These are phyloP conservation scores for Vitis hybrid DNA, from an alignment of 177 flowering plant species.

Conservation along the genomic window DNA sequence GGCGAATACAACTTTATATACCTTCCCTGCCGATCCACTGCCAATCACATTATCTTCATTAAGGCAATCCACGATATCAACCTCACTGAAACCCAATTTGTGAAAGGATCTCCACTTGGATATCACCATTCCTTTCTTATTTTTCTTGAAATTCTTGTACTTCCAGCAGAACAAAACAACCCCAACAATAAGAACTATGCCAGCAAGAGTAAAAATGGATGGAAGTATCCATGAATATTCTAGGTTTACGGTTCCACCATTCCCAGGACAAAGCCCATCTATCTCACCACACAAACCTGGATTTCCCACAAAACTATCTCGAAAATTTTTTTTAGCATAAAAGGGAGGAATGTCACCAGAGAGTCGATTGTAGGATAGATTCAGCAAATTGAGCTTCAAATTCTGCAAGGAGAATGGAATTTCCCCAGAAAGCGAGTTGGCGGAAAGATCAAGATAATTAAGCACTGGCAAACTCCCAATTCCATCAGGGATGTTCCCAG, in stretches of 20 bases:
- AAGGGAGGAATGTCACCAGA: conserved; percentile 66
- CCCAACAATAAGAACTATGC: conserved; percentile 46
- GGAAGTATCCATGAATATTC: conserved; percentile 50
- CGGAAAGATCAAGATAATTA: conserved; percentile 76
- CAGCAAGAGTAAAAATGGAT: conserved; percentile 41
- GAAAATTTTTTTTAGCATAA: conserved; percentile 36
- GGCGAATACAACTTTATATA: conserved; percentile 72
- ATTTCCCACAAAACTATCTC: conserved; percentile 56
- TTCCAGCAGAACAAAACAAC: conserved; percentile 49
- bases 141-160: conserved; percentile 43
- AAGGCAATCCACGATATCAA: conserved; percentile 61
- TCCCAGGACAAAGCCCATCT: conserved; percentile 45
- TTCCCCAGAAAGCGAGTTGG: conserved; percentile 51
- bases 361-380: conserved; percentile 60
- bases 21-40: conserved; percentile 81
- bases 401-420: conserved; percentile 60
- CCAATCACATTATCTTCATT: conserved; percentile 86
- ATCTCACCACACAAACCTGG: conserved; percentile 66
- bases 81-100: conserved; percentile 68
- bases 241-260: conserved; percentile 9
- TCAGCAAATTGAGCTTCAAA: conserved; percentile 54
- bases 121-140: conserved; percentile 32
- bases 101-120: conserved; percentile 89
- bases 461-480: conserved; percentile 59
- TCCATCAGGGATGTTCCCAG: conserved; percentile 58